Conservation (phyloP, 2,329 filamentous ascomycete species). For the Thielaviopsis populi region DNA sequence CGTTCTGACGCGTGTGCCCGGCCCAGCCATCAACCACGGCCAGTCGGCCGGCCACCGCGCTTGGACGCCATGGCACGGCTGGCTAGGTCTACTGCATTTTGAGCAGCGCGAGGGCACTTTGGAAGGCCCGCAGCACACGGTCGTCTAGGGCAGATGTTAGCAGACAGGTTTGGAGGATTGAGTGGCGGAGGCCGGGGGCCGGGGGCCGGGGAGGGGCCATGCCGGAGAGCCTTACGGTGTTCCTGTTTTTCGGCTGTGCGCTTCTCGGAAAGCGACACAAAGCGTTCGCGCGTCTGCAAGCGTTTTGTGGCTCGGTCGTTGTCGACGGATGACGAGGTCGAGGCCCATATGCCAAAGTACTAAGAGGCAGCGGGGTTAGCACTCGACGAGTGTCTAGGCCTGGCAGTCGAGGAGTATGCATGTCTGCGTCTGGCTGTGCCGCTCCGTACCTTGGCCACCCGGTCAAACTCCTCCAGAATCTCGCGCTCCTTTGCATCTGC, state of each 20-base stretch:
- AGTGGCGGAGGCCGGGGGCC: background rate
- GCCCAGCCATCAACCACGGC: too few species aligned
- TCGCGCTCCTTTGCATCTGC: constrained; percentile 49
- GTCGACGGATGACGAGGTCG: constrained; percentile 56
- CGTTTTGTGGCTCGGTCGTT: constrained; percentile 64
- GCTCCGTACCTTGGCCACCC: constrained; percentile 45
- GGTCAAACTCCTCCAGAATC: constrained; percentile 51
- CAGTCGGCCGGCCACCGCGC: background rate
- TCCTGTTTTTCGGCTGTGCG: constrained; percentile 58
- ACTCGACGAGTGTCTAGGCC: too few species aligned
- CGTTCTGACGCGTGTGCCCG: background rate
- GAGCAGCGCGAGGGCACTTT: constrained; percentile 44
- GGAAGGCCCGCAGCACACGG: constrained; percentile 48
- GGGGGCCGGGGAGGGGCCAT: constrained; percentile 25
- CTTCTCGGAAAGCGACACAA: constrained; percentile 60
- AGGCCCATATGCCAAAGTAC: constrained; percentile 71
- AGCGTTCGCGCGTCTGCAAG: constrained; percentile 62
- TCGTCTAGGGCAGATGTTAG: constrained; percentile 13
- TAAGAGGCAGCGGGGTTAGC: constrained; percentile 24
- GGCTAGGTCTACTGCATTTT: constrained; percentile 20
- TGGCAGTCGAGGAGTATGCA: background rate
- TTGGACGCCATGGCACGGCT: background rate
- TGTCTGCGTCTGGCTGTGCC: background rate
- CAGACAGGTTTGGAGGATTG: too few species aligned
- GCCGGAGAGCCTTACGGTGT: constrained; percentile 50